These are phyloP conservation scores for Phialophora chinensis DNA, from an alignment of 2,329 filamentous ascomycete species.

Conservation along the genomic window DNA sequence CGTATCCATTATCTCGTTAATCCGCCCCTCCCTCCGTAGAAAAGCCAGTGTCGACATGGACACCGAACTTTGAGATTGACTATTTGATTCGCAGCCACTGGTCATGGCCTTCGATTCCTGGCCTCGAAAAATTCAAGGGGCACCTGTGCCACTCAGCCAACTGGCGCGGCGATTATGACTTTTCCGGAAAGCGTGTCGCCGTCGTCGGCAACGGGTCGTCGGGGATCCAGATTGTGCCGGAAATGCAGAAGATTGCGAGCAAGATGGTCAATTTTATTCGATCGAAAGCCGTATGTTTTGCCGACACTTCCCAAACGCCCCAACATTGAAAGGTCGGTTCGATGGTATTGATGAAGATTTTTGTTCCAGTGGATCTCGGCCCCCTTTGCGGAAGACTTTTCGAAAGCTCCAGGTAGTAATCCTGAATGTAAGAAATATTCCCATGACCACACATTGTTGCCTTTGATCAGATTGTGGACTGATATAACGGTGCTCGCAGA, in stretches of 20 bases:
- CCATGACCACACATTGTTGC: too few relatives aligned
- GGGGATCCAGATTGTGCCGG: conserved; percentile 44
- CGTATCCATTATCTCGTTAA: too few relatives aligned
- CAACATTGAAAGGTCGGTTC: too few relatives aligned
- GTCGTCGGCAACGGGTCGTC: conserved; percentile 41
- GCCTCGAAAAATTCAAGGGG: conserved; percentile 44
- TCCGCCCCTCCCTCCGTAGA: too few relatives aligned
- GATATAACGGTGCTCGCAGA: conserved; percentile 26
- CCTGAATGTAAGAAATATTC: conserved; percentile 36
- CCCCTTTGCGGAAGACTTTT: conserved; percentile 30
- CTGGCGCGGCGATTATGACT: conserved; percentile 44
- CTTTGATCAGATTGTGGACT: too few relatives aligned
- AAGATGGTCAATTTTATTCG: conserved; percentile 40
- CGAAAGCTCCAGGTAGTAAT: conserved; percentile 36
- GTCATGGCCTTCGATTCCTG: conserved; percentile 40
- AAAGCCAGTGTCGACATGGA: too few relatives aligned
- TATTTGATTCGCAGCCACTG: conserved; percentile 47
- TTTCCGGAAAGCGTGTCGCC: conserved; percentile 37
- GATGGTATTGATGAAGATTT: too few relatives aligned
- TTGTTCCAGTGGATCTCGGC: conserved; percentile 38
- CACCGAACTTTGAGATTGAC: not conserved
- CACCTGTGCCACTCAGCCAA: conserved; percentile 49
- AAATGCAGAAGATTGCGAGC: conserved; percentile 47
- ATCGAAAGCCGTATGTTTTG: conserved; percentile 1
- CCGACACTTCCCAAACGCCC: too few relatives aligned